Conservation (phyloP, 176 grass and related monocot species). For the Neostapfia colusana region DNA sequence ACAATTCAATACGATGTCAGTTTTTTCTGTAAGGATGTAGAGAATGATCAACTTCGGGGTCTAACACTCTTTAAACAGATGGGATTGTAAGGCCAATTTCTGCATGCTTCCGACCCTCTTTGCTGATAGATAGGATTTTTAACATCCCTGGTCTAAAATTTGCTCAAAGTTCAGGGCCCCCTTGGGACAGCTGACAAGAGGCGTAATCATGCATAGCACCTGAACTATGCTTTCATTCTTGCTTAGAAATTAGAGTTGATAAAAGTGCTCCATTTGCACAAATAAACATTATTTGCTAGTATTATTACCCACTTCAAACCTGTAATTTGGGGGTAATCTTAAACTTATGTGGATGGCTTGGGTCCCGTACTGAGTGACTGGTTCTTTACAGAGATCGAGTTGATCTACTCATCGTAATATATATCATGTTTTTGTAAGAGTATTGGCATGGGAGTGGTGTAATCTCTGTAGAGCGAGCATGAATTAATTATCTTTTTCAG, state of each 20-base stretch:
- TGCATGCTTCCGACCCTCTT: background rate
- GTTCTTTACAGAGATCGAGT: background rate
- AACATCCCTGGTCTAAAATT: background rate
- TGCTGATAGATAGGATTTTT: background rate
- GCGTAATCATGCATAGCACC: background rate
- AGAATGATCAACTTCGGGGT: background rate
- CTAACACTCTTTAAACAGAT: background rate
- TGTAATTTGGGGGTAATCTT: background rate
- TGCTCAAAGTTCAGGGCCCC: background rate
- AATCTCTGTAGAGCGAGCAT: background rate
- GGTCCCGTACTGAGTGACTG: background rate
- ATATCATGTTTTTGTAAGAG: background rate
- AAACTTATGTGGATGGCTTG: background rate
- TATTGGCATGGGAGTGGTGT: background rate
- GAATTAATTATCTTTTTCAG: background rate
- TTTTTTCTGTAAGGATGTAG: background rate
- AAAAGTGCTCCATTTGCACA: background rate
- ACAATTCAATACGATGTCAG: background rate
- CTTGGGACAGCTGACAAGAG: background rate
- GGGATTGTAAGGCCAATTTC: background rate
- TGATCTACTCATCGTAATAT: background rate
- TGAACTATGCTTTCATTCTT: background rate
- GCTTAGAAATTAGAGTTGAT: background rate
- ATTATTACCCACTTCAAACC: background rate
- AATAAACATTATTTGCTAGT: background rate